These are phyloP conservation scores for Acacia concinna DNA, from an alignment of 331 rosid genomes.

Conservation along the genomic window DNA sequence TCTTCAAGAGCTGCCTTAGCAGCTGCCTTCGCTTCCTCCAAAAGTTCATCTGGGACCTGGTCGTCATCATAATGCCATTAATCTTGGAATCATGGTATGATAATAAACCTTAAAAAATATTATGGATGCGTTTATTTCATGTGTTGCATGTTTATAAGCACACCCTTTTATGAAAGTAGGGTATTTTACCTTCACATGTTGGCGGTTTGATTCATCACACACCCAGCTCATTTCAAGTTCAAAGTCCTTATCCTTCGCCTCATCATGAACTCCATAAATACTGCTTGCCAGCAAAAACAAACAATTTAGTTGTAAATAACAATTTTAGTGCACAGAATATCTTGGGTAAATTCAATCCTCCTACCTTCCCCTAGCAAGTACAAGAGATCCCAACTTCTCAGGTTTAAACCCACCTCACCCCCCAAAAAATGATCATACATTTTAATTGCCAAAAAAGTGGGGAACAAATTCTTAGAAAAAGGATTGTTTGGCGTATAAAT, in stretches of 20 bases:
- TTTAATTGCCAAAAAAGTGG: neutral
- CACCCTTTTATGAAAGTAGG: neutral
- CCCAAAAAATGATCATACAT: neutral
- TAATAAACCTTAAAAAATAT: neutral
- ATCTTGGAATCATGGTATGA: slow-evolving; percentile 1
- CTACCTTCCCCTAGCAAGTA: neutral
- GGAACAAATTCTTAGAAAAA: neutral
- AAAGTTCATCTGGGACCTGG: slow-evolving; percentile 80
- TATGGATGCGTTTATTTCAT: neutral
- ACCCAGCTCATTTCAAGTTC: slow-evolving; percentile 99
- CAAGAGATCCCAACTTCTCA: neutral
- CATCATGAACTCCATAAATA: slow-evolving; percentile 96
- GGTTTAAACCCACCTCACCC: neutral
- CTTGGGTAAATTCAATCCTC: neutral
- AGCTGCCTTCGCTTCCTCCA: slow-evolving; percentile 83
- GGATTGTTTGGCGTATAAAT: neutral
- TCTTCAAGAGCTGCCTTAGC: slow-evolving; percentile 96
- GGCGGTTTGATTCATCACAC: slow-evolving; percentile 94
- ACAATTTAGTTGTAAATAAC: neutral
- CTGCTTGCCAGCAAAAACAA: slow-evolving; percentile 39
- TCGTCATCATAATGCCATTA: neutral
- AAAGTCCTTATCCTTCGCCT: slow-evolving; percentile 95
- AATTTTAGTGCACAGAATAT: neutral
- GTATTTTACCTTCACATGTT: slow-evolving; percentile 75
- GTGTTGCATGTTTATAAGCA: neutral